A percentile compares a stretch with the other conserved stretches of the same genome.
Evolutionary conservation across 1,284 basidiomycete species (phyloP).

Genomic region (Farysia itapuensis): DNA sequence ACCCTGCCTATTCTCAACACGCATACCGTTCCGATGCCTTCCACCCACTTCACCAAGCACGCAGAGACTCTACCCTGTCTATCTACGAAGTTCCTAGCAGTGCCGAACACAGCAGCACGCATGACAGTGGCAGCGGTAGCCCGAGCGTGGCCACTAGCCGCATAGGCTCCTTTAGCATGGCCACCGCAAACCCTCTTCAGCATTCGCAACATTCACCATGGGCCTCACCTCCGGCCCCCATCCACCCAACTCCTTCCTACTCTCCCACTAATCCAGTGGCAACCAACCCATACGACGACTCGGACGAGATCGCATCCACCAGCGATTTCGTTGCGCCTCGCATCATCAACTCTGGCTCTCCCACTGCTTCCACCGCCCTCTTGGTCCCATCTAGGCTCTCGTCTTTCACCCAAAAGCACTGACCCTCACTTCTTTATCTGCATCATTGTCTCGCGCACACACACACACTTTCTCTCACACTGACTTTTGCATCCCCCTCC

Average conservation of each 20-base stretch:
- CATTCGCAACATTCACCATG: too few species aligned
- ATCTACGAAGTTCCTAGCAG: conserved; percentile 27
- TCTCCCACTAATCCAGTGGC: not conserved
- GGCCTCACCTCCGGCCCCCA: too few species aligned
- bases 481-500: too few species aligned
- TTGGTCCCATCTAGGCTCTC: not conserved
- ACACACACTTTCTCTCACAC: too few species aligned
- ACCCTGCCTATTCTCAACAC: conserved; percentile 10
- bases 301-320: not conserved
- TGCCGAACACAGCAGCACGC: conserved; percentile 10
- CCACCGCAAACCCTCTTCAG: conserved; percentile 23
- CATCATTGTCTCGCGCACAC: too few species aligned
- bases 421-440: too few species aligned
- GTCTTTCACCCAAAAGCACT: too few species aligned
- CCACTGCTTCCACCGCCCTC: too few species aligned
- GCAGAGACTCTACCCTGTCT: conserved; percentile 14
- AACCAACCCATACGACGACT: not conserved
- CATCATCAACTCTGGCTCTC: too few species aligned
- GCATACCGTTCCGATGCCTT: not conserved
- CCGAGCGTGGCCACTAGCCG: conserved; percentile 18
- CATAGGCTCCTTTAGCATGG: conserved; percentile 28
- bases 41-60: conserved; percentile 13
- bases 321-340: not conserved
- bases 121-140: conserved; percentile 22
- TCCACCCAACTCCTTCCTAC: too few species aligned